Evolutionary conservation across 768 basidiomycete species (phyloP).

Genomic region (Tephrocybe sp.): DNA sequence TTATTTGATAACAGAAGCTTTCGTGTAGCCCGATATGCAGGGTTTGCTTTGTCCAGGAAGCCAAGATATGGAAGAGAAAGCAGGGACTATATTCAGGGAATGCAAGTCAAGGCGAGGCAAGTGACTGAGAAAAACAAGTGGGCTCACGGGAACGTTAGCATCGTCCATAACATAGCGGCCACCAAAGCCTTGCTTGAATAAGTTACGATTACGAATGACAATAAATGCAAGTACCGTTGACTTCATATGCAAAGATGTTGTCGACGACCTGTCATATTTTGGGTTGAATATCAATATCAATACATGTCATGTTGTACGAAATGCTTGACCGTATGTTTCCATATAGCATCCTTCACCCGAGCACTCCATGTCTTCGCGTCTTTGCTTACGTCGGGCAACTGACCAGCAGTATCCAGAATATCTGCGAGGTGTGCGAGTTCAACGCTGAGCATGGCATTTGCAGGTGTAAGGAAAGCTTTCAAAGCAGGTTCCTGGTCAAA

Average conservation of each 20-base stretch:
- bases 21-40: constrained; percentile 63
- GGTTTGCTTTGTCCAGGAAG: constrained; percentile 59
- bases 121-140: neutral
- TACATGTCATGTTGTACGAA: neutral
- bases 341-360: constrained; percentile 58
- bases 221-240: constrained; percentile 47
- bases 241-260: constrained; percentile 74
- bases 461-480: constrained; percentile 71
- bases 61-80: constrained; percentile 77
- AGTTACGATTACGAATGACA: neutral
- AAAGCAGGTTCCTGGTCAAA: neutral
- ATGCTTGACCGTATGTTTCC: constrained; percentile 52
- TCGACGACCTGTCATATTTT: constrained; percentile 47
- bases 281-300: neutral
- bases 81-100: constrained; percentile 49
- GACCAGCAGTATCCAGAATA: constrained; percentile 50
- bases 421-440: constrained; percentile 60
- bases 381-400: constrained; percentile 48
- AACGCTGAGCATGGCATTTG: constrained; percentile 81
- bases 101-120: too few species aligned
- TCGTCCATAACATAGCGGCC: constrained; percentile 81
- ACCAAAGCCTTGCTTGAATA: constrained; percentile 48
- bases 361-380: constrained; percentile 58
- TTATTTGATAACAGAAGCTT: constrained; percentile 55
- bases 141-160: constrained; percentile 74